phyloP scores from a whole-genome alignment of 208 protist genomes.

The Spironucleus salmonicida region DNA sequence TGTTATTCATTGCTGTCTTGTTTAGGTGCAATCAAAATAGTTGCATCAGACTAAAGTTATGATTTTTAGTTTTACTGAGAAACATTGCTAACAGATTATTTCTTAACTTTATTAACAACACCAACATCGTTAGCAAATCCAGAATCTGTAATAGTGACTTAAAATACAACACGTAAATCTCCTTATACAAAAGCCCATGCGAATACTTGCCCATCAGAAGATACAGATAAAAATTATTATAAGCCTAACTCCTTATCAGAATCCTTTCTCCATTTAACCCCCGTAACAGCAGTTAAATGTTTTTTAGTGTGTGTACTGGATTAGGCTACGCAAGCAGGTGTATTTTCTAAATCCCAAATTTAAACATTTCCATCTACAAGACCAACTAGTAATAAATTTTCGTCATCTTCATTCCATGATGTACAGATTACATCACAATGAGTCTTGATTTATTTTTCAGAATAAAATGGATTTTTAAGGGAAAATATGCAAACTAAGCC shows the following conservation, averaged over 20 bases:
- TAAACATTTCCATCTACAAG: conserved; percentile 10
- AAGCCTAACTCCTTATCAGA: not conserved
- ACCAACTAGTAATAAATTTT: not conserved
- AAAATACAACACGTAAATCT: not conserved
- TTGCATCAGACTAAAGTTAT: not conserved
- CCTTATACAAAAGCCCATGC: conserved; percentile 1
- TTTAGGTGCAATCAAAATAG: not conserved
- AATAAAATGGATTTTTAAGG: conserved; percentile 19
- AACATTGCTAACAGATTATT: not conserved
- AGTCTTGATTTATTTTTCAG: conserved; percentile 5
- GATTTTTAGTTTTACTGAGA: not conserved
- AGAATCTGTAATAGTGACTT: not conserved
- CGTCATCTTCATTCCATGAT: not conserved
- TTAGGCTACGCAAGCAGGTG: not conserved
- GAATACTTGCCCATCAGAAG: conserved; percentile 6
- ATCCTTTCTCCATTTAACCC: not conserved
- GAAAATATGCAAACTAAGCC: not conserved
- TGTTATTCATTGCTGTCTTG: not conserved
- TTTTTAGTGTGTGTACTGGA: not conserved
- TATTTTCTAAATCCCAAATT: not conserved
- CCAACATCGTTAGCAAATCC: not conserved
- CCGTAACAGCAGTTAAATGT: not conserved
- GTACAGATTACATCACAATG: not conserved
- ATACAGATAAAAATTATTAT: not conserved
- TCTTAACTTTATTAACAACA: not conserved